Percentiles rank a stretch among this genome's conserved stretches.
phyloP scores from a whole-genome alignment of 108 stramenopile genomes.

The Cyclotella cryptica region DNA sequence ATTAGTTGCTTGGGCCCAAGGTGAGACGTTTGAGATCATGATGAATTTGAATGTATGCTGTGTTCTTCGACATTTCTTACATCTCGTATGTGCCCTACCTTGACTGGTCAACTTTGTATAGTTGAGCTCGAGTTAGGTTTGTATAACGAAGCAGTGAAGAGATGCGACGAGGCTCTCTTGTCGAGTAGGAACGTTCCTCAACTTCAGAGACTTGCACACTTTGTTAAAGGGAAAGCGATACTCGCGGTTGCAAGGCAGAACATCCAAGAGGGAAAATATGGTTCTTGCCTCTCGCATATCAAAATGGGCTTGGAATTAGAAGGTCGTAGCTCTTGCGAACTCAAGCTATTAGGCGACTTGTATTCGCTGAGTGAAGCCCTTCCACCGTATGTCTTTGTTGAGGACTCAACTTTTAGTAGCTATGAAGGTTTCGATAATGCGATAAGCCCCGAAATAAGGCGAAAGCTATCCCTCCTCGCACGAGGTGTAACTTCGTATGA shows the following conservation, averaged over 20 bases:
- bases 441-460: constrained; percentile 6
- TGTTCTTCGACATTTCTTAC: not conserved
- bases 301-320: constrained; percentile 36
- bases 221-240: constrained; percentile 59
- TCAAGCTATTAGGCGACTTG: constrained; percentile 79
- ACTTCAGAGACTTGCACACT: constrained; percentile 50
- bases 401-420: not conserved
- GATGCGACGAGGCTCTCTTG: constrained; percentile 55
- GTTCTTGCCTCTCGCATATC: constrained; percentile 54
- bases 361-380: constrained; percentile 68
- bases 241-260: constrained; percentile 60
- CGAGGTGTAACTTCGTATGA: constrained; percentile 61
- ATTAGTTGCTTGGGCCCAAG: constrained; percentile 73
- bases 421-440: constrained; percentile 5
- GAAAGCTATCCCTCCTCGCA: constrained; percentile 55
- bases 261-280: constrained; percentile 70
- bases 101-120: constrained; percentile 1
- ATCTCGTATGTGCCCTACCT: constrained; percentile 9
- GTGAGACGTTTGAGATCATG: constrained; percentile 20
- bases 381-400: constrained; percentile 60
- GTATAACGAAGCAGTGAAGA: constrained; percentile 64
- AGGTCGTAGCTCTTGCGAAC: constrained; percentile 41
- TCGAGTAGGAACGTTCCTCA: constrained; percentile 11
- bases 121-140: constrained; percentile 73
- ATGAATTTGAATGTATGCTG: not conserved